phyloP scores from a whole-genome alignment of 495 filamentous ascomycete species.

The Neurospora sp. region DNA sequence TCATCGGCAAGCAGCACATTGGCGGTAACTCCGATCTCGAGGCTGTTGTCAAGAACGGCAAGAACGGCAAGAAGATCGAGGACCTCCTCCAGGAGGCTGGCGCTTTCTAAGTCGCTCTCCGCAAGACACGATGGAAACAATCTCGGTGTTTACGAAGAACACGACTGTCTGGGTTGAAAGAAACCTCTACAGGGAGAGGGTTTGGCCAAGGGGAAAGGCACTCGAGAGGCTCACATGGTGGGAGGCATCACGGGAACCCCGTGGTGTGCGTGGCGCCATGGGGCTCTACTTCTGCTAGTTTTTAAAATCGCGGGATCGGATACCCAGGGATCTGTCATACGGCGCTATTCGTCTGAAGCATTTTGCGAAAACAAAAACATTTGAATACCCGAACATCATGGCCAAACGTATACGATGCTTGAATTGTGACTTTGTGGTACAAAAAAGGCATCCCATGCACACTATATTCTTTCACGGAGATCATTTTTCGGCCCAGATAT shows the following conservation, averaged over 20 bases:
- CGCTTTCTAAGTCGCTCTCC: slow-evolving; percentile 16
- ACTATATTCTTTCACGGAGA: no score
- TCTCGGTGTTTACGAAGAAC: background rate
- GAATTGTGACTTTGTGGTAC: background rate
- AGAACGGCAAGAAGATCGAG: slow-evolving; percentile 31
- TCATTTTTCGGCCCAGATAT: no score
- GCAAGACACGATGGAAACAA: background rate
- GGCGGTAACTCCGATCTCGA: slow-evolving; percentile 95
- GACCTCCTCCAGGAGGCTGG: slow-evolving; percentile 27
- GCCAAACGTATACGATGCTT: background rate
- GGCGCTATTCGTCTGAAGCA: background rate
- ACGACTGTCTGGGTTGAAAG: background rate
- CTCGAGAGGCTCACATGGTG: background rate
- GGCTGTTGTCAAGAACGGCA: slow-evolving; percentile 27
- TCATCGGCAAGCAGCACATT: slow-evolving; percentile 82
- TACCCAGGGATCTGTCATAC: background rate
- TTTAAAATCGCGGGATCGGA: background rate
- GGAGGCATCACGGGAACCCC: background rate
- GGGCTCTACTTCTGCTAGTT: background rate
- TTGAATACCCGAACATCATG: background rate
- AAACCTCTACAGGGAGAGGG: background rate
- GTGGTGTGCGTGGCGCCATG: background rate
- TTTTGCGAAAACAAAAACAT: background rate
- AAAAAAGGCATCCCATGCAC: no score
- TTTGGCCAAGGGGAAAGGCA: background rate